These are phyloP conservation scores for Calvatia gigantea DNA, from an alignment of 768 basidiomycete species.

Conservation along the genomic window DNA sequence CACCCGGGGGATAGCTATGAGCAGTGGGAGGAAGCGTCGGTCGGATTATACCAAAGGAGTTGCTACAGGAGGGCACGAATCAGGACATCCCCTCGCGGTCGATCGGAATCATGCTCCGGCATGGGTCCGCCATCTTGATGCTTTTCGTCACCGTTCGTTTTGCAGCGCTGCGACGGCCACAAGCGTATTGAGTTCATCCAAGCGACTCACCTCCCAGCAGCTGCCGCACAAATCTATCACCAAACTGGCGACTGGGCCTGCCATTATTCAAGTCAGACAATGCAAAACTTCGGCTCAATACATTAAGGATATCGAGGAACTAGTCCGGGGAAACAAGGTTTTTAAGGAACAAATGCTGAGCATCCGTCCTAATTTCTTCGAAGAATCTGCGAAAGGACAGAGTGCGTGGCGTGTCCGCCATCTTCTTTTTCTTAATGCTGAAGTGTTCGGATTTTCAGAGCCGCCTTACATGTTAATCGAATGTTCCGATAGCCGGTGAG, in stretches of 20 bases:
- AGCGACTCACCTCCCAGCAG: not conserved
- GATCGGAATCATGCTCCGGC: not conserved
- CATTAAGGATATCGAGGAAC: constrained; percentile 15
- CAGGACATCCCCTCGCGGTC: too few relatives aligned
- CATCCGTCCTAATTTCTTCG: constrained; percentile 12
- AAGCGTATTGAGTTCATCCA: not conserved
- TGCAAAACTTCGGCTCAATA: constrained; percentile 14
- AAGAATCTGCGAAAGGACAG: constrained; percentile 17
- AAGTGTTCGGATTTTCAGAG: constrained; percentile 12
- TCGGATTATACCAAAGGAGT: not conserved
- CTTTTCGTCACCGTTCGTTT: constrained; percentile 1
- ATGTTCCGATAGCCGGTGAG: constrained; percentile 27
- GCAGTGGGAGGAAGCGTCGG: not conserved
- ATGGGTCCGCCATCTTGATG: constrained; percentile 2
- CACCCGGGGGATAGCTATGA: not conserved
- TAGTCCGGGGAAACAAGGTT: constrained; percentile 12
- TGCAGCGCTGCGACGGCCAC: not conserved
- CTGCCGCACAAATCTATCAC: not conserved
- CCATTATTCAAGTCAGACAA: not conserved
- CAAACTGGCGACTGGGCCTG: not conserved
- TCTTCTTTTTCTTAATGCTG: not conserved
- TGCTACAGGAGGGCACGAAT: not conserved
- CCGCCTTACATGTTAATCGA: constrained; percentile 31
- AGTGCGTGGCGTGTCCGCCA: not conserved
- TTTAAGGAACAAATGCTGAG: constrained; percentile 6